Evolutionary conservation across 306 rosid genomes (phyloP), one percentile per base, ranked within the genome.

Genomic region (Acacia acuminata): DNA sequence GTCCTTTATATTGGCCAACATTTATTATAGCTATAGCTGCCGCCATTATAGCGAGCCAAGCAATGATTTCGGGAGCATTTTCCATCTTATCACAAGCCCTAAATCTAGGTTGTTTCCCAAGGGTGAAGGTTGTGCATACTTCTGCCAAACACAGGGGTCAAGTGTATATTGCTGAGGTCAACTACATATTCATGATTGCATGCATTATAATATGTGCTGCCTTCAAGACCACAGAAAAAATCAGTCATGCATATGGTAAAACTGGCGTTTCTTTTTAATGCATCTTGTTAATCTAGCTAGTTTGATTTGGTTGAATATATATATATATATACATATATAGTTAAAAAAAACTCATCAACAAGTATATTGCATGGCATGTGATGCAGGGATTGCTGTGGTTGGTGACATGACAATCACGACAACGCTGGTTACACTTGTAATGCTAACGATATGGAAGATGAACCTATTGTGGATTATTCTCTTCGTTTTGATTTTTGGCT

Each of bases 31-130:
- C 98, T 0, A 88, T 92, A 75, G 96, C 77, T 9, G 97, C 98
- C 43, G 77, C 98, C 15, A 91, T 94, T 36, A 92, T 94, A 51
- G 97, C 97, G 7, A 92, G 97, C 74, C 97, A 94, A 60, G 97
- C 98, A 61, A 94, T 94, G 98, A 92, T 94, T 70, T 84, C 98
- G 2, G 98, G 98, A 79, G 88, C 98, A 32, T 94, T 94, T 77
- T 79, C 97, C 8, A 94, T 94, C 10, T 87, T 94, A 47, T 65
- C 92, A 4, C 98, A 92, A 64, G 93, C 92, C 3, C 84, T 92
- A 3, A 89, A 84, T 84, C 75, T 92, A 12, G 97, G 97, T 48
- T 92, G 97, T 80, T 94, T 94, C 82, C 97, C 98, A 5, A 82
- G 90, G 78, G 89, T 94, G n/a, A 91, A 86, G 83, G 91, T 94